Evolutionary conservation across 2,329 filamentous ascomycete species (phyloP).

Genomic region (Alternaria conjuncta): DNA sequence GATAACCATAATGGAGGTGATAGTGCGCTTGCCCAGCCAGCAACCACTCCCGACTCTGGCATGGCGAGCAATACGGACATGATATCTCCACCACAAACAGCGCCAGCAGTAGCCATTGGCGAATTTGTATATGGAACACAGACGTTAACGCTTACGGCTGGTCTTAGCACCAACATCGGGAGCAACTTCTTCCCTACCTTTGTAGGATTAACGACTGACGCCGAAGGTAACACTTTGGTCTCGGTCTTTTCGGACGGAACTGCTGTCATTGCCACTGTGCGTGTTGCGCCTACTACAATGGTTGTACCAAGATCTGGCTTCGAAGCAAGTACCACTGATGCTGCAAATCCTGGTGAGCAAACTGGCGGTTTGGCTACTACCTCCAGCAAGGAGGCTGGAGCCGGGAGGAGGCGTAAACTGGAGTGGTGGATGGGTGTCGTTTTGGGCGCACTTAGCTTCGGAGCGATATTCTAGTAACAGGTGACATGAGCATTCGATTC

Average conservation of each 20-base stretch:
- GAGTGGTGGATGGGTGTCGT: constrained; percentile 14
- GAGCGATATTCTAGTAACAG: neutral
- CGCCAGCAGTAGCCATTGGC: constrained; percentile 5
- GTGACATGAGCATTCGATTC: neutral
- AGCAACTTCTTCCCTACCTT: constrained; percentile 20
- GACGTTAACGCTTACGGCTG: constrained; percentile 33
- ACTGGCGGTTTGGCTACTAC: constrained; percentile 4
- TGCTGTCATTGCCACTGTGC: constrained; percentile 34
- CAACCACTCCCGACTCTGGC: neutral
- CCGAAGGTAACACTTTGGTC: constrained; percentile 32
- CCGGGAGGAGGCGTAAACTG: neutral
- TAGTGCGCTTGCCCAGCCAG: neutral
- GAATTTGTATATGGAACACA: constrained; percentile 25
- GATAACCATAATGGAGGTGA: neutral
- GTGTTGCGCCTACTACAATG: constrained; percentile 24
- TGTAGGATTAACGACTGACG: constrained; percentile 32
- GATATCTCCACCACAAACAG: neutral
- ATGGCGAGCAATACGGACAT: neutral
- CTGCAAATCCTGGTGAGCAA: constrained; percentile 6
- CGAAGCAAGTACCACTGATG: constrained; percentile 27
- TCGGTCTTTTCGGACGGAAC: constrained; percentile 36
- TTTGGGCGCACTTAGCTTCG: constrained; percentile 11
- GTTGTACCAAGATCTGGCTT: constrained; percentile 27
- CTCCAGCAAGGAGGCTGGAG: constrained; percentile 7
- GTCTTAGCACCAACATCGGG: constrained; percentile 35